Evolutionary conservation across 129 eudicot species (phyloP).

Genomic region (Centaurea solstitialis): DNA sequence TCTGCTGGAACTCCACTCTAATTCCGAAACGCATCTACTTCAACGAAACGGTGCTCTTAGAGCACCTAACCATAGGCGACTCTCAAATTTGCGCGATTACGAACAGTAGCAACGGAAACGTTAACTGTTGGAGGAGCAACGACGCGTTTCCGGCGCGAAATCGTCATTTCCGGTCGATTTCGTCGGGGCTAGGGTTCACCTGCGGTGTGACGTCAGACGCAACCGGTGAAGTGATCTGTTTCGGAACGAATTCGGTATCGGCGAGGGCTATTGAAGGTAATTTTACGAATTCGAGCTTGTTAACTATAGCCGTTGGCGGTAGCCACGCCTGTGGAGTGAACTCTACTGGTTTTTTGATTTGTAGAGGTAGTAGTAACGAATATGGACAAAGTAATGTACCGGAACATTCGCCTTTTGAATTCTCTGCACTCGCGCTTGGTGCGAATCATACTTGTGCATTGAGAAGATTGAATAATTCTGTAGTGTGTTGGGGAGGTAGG

Average conservation of each 20-base stretch:
- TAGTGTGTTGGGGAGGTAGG: conserved; percentile 55
- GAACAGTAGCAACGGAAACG: conserved; percentile 17
- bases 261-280: conserved; percentile 32
- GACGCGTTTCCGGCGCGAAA: conserved; percentile 1
- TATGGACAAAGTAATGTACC: conserved; percentile 50
- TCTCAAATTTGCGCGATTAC: conserved; percentile 43
- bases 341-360: conserved; percentile 40
- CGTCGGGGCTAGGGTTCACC: conserved; percentile 50
- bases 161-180: conserved; percentile 10
- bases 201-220: conserved; percentile 40
- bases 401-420: conserved; percentile 32
- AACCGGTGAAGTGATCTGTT: conserved; percentile 31
- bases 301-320: conserved; percentile 46
- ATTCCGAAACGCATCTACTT: conserved; percentile 31
- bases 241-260: conserved; percentile 33
- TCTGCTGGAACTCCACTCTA: conserved; percentile 50
- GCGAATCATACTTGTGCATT: conserved; percentile 53
- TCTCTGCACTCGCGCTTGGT: conserved; percentile 43
- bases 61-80: conserved; percentile 33
- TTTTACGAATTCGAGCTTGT: conserved; percentile 36
- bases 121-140: conserved; percentile 43
- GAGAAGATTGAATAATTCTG: conserved; percentile 32
- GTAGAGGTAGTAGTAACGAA: conserved; percentile 47
- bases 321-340: conserved; percentile 55
- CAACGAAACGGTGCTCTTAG: conserved; percentile 21